Evolutionary conservation across 1,139 yeast genomes (phyloP).

Genomic region (Suhomyces terraborum): DNA sequence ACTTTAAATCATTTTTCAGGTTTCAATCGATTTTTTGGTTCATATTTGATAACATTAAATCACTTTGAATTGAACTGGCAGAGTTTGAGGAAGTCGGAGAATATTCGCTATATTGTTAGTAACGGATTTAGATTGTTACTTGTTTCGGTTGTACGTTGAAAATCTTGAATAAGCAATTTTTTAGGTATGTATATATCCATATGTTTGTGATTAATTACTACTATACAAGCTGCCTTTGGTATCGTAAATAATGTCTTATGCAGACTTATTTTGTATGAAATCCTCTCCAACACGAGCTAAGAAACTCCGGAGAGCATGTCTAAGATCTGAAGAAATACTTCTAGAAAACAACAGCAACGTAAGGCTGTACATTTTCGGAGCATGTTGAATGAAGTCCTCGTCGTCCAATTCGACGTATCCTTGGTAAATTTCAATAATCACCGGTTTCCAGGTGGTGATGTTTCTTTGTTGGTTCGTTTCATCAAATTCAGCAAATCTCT

Average conservation of each 20-base stretch:
- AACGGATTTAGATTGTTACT: too few species aligned
- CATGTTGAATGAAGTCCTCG: slow-evolving; percentile 64
- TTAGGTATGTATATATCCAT: not conserved
- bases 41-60: too few species aligned
- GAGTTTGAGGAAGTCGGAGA: too few species aligned
- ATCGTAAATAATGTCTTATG: not conserved
- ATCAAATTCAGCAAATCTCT: slow-evolving; percentile 70
- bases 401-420: slow-evolving; percentile 80
- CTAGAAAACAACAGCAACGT: slow-evolving; percentile 68
- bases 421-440: slow-evolving; percentile 79
- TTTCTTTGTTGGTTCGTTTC: slow-evolving; percentile 78
- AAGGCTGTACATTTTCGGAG: slow-evolving; percentile 68
- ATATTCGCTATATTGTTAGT: too few species aligned
- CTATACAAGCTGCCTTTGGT: not conserved
- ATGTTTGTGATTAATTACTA: not conserved
- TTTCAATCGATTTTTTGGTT: too few species aligned
- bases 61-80: too few species aligned
- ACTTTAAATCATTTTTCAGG: too few species aligned
- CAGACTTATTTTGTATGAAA: slow-evolving; percentile 30
- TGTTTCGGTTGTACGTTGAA: too few species aligned
- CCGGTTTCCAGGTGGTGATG: slow-evolving; percentile 87
- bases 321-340: slow-evolving; percentile 67
- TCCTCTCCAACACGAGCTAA: slow-evolving; percentile 72
- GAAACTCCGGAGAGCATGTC: slow-evolving; percentile 66
- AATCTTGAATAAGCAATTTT: too few species aligned